Conservation (phyloP, 345 rosid species). For the Populus deltoides region DNA sequence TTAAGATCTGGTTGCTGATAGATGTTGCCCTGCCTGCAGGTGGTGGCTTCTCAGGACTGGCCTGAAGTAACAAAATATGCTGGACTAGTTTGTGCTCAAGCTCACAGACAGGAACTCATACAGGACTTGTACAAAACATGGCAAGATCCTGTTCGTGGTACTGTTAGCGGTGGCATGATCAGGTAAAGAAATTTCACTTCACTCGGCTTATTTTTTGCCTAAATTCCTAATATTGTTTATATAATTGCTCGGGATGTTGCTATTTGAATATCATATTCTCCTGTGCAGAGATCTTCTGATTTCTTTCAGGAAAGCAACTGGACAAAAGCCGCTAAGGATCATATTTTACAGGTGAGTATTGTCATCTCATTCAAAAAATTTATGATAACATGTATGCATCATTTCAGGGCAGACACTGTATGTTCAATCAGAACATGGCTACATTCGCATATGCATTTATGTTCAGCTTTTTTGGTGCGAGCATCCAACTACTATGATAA, state of each 20-base stretch:
- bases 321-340: conserved; percentile 93
- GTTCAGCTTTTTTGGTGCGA: too few relatives aligned
- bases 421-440: background rate
- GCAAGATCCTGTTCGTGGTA: conserved; percentile 98
- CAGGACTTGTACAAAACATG: conserved; percentile 97
- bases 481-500: background rate
- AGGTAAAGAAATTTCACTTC: conserved; percentile 42
- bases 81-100: conserved; percentile 98
- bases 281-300: conserved; percentile 79
- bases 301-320: conserved; percentile 95
- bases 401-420: background rate
- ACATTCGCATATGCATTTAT: too few relatives aligned
- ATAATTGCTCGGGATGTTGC: too few relatives aligned
- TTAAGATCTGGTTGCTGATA: conserved; percentile 14
- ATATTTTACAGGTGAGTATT: conserved; percentile 82
- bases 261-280: background rate
- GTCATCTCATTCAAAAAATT: background rate
- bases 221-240: background rate
- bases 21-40: conserved; percentile 43
- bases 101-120: conserved; percentile 97
- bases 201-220: background rate
- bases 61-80: conserved; percentile 99
- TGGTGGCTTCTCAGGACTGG: conserved; percentile 99
- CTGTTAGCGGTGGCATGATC: conserved; percentile 97
- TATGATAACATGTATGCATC: background rate